These are phyloP conservation scores for Erysimum cheiranthoides DNA, from an alignment of 345 rosid species.

Conservation along the genomic window DNA sequence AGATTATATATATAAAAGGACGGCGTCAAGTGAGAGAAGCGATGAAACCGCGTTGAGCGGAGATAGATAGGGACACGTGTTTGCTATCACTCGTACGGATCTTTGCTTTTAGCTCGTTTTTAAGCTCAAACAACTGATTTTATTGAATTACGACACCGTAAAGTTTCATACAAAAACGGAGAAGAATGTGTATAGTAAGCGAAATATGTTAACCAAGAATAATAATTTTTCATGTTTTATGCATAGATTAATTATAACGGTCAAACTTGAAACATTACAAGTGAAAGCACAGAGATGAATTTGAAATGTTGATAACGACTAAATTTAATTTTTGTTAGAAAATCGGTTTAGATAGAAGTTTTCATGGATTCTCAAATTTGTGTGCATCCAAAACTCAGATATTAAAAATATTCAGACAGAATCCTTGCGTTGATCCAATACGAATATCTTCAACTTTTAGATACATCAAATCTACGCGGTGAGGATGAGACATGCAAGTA, in stretches of 20 bases:
- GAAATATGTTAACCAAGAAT: too few relatives aligned
- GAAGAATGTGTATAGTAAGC: too few relatives aligned
- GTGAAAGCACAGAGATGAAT: too few relatives aligned
- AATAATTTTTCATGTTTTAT: too few relatives aligned
- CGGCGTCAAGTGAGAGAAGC: constrained; percentile 23
- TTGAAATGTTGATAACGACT: too few relatives aligned
- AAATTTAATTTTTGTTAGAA: neutral
- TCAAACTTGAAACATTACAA: too few relatives aligned
- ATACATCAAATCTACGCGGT: constrained; percentile 17
- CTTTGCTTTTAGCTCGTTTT: neutral
- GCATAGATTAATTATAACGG: too few relatives aligned
- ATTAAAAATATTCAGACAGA: neutral
- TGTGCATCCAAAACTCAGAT: neutral
- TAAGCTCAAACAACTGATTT: too few relatives aligned
- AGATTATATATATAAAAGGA: constrained; percentile 3
- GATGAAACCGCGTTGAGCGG: constrained; percentile 45
- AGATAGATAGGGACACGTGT: constrained; percentile 37
- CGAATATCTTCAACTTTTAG: neutral
- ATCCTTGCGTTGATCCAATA: neutral
- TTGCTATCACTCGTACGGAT: constrained; percentile 5
- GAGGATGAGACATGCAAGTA: neutral
- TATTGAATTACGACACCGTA: too few relatives aligned
- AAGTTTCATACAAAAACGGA: too few relatives aligned
- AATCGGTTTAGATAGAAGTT: neutral
- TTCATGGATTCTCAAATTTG: neutral